Evolutionary conservation across 1,284 basidiomycete species (phyloP), one percentile per base, ranked within the genome.

Genomic region (Cronartium ribicola): DNA sequence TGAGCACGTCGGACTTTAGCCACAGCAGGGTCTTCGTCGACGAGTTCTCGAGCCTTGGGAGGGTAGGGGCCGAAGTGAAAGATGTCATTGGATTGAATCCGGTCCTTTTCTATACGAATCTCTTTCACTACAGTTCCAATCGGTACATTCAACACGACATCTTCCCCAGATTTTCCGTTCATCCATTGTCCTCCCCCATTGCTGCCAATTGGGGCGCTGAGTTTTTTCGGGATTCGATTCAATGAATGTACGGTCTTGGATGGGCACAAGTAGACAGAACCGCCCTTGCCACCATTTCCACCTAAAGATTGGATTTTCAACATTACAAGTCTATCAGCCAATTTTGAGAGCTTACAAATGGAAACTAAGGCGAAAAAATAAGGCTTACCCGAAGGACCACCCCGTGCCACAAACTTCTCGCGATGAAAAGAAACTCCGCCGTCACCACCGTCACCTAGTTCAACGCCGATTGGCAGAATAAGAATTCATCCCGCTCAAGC

Each of bases 111-210:
- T 59, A 75, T 29, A 86, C 84, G 51, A 94, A 66, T 84, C 79
- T 94, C 89, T 44, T 87, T 86, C 4, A 97, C 88, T 73, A 96
- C 87, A 0, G 94, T 97, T 0, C 94, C 94, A 0, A 94, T 82
- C 0, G 94, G 94, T 0, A 97, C 92, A 46, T 85, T 84, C 69
- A 97, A 86, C 48, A 92, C 83, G 2, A 88, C 83, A 13, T 93
- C 91, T 2, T 85, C 80, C 0, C 88, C 91, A 68, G 86, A 85
- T 76, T 85, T 86, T 0, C 94, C 94, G 79, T 91, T 90, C 78
- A 87, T 88, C 88, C 90, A 93, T 13, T 89, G 88, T 0, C 94
- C 92, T 71, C 87, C 85, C 8, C 94, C 94, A 73, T 88, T 83
- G 0, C 82, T 83, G 8, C 93, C 94, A 29, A 86, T 82, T 1